Conservation (phyloP, 805 yeast genomes). For the Wickerhamomyces silvicola region DNA sequence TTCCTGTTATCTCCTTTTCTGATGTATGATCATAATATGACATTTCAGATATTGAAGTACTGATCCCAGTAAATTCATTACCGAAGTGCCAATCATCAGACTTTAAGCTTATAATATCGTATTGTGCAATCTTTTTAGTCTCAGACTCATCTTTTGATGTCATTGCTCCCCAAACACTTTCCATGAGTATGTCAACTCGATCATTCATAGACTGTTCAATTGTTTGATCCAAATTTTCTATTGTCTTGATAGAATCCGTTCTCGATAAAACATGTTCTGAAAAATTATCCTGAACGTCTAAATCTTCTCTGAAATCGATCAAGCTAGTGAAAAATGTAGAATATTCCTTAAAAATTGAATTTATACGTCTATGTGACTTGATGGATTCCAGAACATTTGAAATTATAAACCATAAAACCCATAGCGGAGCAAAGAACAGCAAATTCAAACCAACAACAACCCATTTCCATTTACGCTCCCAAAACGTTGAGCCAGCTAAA, state of each 20-base stretch:
- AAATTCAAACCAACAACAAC: slow-evolving; percentile 37
- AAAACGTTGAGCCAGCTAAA: slow-evolving; percentile 21
- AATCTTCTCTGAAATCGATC: slow-evolving; percentile 9
- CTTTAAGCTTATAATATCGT: slow-evolving; percentile 8
- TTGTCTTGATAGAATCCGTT: slow-evolving; percentile 7
- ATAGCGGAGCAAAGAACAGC: slow-evolving; percentile 52
- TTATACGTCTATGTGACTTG: slow-evolving; percentile 33
- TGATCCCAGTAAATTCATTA: slow-evolving; percentile 7
- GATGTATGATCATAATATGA: slow-evolving; percentile 22
- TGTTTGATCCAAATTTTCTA: slow-evolving; percentile 15
- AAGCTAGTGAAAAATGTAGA: slow-evolving; percentile 19
- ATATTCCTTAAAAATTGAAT: slow-evolving; percentile 22
- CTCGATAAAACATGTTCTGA: slow-evolving; percentile 11
- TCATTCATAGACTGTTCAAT: slow-evolving; percentile 44
- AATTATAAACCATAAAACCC: slow-evolving; percentile 52
- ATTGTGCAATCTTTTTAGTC: slow-evolving; percentile 14
- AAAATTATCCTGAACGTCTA: slow-evolving; percentile 9
- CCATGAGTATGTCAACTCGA: slow-evolving; percentile 59
- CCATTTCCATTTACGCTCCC: slow-evolving; percentile 42
- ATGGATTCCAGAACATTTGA: slow-evolving; percentile 35
- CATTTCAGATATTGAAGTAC: slow-evolving; percentile 23
- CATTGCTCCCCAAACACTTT: slow-evolving; percentile 55
- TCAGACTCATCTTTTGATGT: slow-evolving; percentile 27
- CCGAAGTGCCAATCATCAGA: background rate
- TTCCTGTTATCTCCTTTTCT: slow-evolving; percentile 13